Evolutionary conservation across 257 asterid species (phyloP), one percentile per base, ranked within the genome.

Genomic region (Mentha longifolia): DNA sequence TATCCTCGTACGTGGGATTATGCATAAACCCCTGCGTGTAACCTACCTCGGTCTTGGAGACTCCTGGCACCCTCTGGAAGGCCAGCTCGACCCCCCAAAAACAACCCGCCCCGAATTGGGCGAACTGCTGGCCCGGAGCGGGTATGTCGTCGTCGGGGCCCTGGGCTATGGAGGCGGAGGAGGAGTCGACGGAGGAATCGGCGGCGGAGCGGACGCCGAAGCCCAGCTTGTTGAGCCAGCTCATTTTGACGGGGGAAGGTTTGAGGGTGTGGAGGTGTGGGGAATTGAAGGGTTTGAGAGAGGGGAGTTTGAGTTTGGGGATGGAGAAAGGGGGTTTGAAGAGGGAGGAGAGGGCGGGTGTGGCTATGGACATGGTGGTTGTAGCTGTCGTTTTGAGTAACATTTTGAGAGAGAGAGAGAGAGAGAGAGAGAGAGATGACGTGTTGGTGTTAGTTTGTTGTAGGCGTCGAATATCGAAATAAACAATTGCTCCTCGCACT

Each of bases 51-150:
- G 97, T 94, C 77, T 79, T 84, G 22, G 88, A 70, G 59, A 89
- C 97, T 43, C 99, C 99, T 0, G 96, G 86, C 59, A 89, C 91
- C 73, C 99, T 84, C 89, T 94, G 97, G 52, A 70, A 94, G 30
- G 87, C 96, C 75, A 94, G 85, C 80, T 94, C 99, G 57, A 88
- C 93, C 8, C 99, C 99, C 99, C 99, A 94, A 83, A 94, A 94
- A 28, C 99, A 94, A 9, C 99, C 97, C 14, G 92, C 90, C 41
- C 97, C 97, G 79, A 94, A 91, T 77, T 94, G 99, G 25, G 93
- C 95, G 70, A 94, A 84, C 68, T 80, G 78, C 70, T 86, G 92
- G 12, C 97, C 97, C 19, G 96, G 89, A 0, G 87, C 87, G 0
- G 97, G 96, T 12, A 65, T 54, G 31, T 94, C 97, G 46, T 83